Conservation (phyloP, 768 basidiomycete species). For the Suillus lakei region DNA sequence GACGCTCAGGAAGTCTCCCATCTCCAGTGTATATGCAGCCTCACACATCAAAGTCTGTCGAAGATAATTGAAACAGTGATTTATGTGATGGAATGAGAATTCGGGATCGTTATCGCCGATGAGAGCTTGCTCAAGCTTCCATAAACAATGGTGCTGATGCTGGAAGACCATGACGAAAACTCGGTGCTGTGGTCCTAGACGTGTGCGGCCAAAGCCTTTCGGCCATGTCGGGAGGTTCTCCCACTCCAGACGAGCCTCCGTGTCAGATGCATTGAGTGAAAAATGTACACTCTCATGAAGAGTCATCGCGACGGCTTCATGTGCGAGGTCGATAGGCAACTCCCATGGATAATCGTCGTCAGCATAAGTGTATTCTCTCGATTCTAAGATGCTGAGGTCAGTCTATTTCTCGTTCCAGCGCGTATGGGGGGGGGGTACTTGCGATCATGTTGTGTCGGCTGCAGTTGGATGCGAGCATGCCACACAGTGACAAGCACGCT, state of each 20-base stretch:
- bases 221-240: too few species aligned
- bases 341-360: too few species aligned
- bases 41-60: constrained; percentile 34
- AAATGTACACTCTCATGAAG: background rate
- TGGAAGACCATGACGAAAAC: background rate
- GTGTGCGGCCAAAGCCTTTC: too few species aligned
- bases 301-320: constrained; percentile 8
- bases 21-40: constrained; percentile 29
- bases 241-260: background rate
- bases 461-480: too few species aligned
- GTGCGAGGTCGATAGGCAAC: background rate
- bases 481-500: too few species aligned
- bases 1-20: constrained; percentile 35
- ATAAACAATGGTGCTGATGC: too few species aligned
- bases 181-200: background rate
- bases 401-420: too few species aligned
- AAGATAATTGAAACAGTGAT: constrained; percentile 44
- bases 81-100: constrained; percentile 22
- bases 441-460: too few species aligned
- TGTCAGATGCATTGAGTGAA: background rate
- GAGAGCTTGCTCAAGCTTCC: too few species aligned
- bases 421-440: too few species aligned
- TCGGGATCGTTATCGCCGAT: background rate
- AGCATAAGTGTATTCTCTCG: too few species aligned
- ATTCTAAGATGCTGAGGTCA: too few species aligned